A percentile compares a stretch with the other conserved stretches of the same genome.
Conservation (phyloP, 208 protist genomes). For the Lotmaria passim region DNA sequence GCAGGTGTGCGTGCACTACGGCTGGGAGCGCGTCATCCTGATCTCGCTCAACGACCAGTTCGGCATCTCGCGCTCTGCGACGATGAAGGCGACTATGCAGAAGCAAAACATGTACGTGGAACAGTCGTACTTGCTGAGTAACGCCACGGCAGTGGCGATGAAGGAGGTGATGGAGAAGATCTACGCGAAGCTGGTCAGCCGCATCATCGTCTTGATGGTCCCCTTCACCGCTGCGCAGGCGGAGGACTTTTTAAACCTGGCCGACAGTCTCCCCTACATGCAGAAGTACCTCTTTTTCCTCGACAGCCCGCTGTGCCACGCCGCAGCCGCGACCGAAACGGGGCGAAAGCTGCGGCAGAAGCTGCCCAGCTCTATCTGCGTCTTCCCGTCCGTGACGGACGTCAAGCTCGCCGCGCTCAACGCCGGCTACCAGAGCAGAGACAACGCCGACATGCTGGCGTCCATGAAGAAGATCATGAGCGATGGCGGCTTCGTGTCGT, state of each 20-base stretch:
- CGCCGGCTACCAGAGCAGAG: conserved; percentile 27
- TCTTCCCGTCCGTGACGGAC: conserved; percentile 57
- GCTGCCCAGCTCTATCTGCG: conserved; percentile 82
- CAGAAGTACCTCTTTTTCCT: conserved; percentile 84
- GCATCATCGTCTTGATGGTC: conserved; percentile 64
- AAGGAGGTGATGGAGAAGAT: conserved; percentile 59
- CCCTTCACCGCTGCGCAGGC: conserved; percentile 55
- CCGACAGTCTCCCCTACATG: conserved; percentile 59
- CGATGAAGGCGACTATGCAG: conserved; percentile 55
- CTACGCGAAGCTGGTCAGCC: conserved; percentile 70
- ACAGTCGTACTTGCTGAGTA: conserved; percentile 53
- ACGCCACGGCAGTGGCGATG: conserved; percentile 33
- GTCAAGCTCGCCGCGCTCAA: conserved; percentile 51
- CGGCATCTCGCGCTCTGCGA: conserved; percentile 47
- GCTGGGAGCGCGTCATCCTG: conserved; percentile 86
- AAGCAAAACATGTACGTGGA: conserved; percentile 79
- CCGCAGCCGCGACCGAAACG: conserved; percentile 33
- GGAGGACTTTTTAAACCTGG: conserved; percentile 68
- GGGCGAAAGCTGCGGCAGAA: conserved; percentile 43
- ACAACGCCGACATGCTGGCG: conserved; percentile 30
- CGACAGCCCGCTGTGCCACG: conserved; percentile 66
- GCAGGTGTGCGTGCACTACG: conserved; percentile 72
- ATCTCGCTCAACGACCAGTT: conserved; percentile 66
- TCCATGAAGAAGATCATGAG: conserved; percentile 54
- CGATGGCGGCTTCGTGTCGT: conserved; percentile 64